Percentiles rank a stretch among this genome's conserved stretches.
phyloP scores from a whole-genome alignment of 2,329 filamentous ascomycete species.

The Pseudocercospora eumusae region DNA sequence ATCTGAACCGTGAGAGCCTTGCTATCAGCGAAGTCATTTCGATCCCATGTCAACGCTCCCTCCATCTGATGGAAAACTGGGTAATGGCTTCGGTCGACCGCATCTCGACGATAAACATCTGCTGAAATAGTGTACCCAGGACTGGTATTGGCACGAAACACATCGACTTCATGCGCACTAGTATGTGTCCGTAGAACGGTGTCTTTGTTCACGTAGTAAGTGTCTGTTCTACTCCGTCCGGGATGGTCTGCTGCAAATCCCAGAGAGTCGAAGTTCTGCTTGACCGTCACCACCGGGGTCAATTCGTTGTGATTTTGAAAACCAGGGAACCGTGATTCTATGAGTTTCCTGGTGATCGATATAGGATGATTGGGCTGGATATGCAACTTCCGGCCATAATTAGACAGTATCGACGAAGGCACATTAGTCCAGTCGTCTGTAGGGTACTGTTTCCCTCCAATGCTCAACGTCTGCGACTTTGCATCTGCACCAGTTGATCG shows the following conservation, averaged over 20 bases:
- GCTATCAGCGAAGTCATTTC: slow-evolving; percentile 55
- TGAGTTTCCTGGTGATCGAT: slow-evolving; percentile 84
- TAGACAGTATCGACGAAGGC: slow-evolving; percentile 70
- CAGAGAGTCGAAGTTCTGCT: slow-evolving; percentile 95
- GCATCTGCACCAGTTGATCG: slow-evolving; percentile 14
- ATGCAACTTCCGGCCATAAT: slow-evolving; percentile 78
- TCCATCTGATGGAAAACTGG: slow-evolving; percentile 99
- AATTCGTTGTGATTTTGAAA: slow-evolving; percentile 78
- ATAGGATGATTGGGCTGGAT: slow-evolving; percentile 88
- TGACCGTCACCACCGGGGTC: slow-evolving; percentile 78
- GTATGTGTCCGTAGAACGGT: slow-evolving; percentile 92
- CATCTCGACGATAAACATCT: slow-evolving; percentile 93
- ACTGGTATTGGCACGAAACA: slow-evolving; percentile 70
- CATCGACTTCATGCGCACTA: slow-evolving; percentile 84
- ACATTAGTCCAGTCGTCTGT: slow-evolving; percentile 86
- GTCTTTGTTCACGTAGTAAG: slow-evolving; percentile 86
- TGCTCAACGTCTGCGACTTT: slow-evolving; percentile 46
- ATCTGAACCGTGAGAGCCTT: slow-evolving; percentile 65
- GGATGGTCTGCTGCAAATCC: slow-evolving; percentile 87
- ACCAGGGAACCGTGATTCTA: slow-evolving; percentile 81
- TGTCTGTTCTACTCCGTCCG: slow-evolving; percentile 83
- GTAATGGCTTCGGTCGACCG: slow-evolving; percentile 92
- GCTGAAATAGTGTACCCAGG: slow-evolving; percentile 87
- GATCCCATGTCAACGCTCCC: slow-evolving; percentile 85
- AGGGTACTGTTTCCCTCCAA: slow-evolving; percentile 65